A percentile compares a stretch with the other conserved stretches of the same genome.
Evolutionary conservation across 2,329 filamentous ascomycete species (phyloP).

Genomic region (Aureobasidium lini): DNA sequence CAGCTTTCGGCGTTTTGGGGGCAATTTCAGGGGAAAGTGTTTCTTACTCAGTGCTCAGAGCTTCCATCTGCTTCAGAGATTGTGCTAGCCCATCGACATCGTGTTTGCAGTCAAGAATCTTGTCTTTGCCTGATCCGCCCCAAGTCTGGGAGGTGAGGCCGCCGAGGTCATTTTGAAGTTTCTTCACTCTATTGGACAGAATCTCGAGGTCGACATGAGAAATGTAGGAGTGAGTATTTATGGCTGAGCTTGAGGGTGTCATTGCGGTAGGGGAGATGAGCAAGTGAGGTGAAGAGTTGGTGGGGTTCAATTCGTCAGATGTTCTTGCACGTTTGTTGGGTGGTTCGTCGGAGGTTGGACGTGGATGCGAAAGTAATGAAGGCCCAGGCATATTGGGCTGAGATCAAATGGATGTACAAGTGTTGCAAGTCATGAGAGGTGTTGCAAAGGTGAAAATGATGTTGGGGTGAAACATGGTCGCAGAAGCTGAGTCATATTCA

Average conservation of each 20-base stretch:
- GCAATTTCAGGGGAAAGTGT: background rate
- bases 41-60: no score
- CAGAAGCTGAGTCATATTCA: no score
- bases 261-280: no score
- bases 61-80: background rate
- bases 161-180: background rate
- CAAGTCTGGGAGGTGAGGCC: background rate
- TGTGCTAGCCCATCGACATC: background rate
- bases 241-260: background rate
- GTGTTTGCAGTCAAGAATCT: background rate
- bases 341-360: background rate
- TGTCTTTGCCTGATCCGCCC: background rate
- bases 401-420: background rate
- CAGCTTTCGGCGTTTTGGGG: background rate
- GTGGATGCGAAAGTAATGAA: background rate
- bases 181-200: background rate
- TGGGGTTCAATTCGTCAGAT: no score
- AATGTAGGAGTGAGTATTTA: background rate
- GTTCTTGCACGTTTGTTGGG: background rate
- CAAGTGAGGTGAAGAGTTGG: no score
- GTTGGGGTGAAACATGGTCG: no score
- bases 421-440: background rate
- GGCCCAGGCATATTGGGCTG: background rate
- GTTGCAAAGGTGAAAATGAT: background rate
- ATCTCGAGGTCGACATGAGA: background rate